Conservation (phyloP, 2,329 filamentous ascomycete genomes). For the Trichoderma harzianum region DNA sequence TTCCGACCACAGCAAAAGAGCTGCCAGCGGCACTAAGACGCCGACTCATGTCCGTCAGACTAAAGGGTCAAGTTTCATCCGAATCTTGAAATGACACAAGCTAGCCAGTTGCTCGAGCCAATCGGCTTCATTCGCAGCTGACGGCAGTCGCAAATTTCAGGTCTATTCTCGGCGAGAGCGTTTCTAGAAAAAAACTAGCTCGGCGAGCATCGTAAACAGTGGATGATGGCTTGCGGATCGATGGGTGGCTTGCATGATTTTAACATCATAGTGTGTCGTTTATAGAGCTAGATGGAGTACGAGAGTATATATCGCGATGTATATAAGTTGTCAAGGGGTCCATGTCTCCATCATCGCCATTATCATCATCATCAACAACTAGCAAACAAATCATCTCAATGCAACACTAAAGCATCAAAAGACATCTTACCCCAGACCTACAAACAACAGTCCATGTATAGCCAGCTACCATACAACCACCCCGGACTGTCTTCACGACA, state of each 20-base stretch:
- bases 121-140: not conserved
- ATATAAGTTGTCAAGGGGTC: not conserved
- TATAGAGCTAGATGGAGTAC: not conserved
- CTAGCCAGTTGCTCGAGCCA: not conserved
- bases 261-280: not conserved
- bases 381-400: not conserved
- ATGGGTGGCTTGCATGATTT: conserved; percentile 7
- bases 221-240: not conserved
- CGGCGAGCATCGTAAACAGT: conserved; percentile 1
- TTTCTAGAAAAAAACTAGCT: conserved; percentile 10
- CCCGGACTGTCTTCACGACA: not conserved
- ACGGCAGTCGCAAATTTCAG: not conserved
- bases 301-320: not conserved
- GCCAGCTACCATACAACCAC: not conserved
- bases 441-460: not conserved
- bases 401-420: not conserved
- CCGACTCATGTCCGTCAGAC: conserved; percentile 1
- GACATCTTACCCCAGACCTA: not conserved
- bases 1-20: not conserved
- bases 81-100: not conserved
- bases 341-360: not conserved
- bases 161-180: not conserved
- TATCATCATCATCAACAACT: not conserved
- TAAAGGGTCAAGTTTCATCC: not conserved
- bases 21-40: not conserved